Evolutionary conservation across 1,284 basidiomycete genomes (phyloP), one percentile per base, ranked within the genome.

Genomic region (Porodaedalea pini): DNA sequence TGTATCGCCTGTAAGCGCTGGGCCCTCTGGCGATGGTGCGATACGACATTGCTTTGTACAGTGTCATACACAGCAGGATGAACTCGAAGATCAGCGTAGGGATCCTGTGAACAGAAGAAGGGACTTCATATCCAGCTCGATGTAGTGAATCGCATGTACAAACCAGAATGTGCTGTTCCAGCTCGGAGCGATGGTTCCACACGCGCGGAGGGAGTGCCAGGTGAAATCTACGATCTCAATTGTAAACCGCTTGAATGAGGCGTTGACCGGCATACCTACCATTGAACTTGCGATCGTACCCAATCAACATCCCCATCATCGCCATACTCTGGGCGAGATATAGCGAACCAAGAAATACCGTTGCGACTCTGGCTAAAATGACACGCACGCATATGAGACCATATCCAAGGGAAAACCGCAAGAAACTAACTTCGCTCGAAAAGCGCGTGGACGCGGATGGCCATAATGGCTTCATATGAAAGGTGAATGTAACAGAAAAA

Each of bases 341-440:
- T 36, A 50, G 31, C 15, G 32, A 34, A 23, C 32, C 48, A 11
- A 50, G 31, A 23, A 50, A 37, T 3, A 34, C 8, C 10, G 48
- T 50, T 7, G 21, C 48, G 32, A 23, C 6, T n/a, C 19, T 50
- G 4, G 48, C 48, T 50, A 10, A 15, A 39, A 50, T 4, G 11
- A 31, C 8, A 17, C 19, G n/a, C 25, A 15, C n/a, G 31, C 15
- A 49, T 31, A 27, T 34, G 31, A 11, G 4, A 36, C 19, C 32
- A 3, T 15, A 15, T 19, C 19, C 13, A 19, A 13, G 19, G 36
- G 15, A 11, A 10, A 34, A 23, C 19, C 10, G 21, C 13, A 7
- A 48, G 27, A 7, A 50, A 50, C 48, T 21, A 13, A 50, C 48
- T 50, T 50, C 36, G 48, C n/a, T 50, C 48, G 21, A 50, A 50